These are phyloP conservation scores for Tulasnella sp. DNA, from an alignment of 768 basidiomycete genomes.

Conservation along the genomic window DNA sequence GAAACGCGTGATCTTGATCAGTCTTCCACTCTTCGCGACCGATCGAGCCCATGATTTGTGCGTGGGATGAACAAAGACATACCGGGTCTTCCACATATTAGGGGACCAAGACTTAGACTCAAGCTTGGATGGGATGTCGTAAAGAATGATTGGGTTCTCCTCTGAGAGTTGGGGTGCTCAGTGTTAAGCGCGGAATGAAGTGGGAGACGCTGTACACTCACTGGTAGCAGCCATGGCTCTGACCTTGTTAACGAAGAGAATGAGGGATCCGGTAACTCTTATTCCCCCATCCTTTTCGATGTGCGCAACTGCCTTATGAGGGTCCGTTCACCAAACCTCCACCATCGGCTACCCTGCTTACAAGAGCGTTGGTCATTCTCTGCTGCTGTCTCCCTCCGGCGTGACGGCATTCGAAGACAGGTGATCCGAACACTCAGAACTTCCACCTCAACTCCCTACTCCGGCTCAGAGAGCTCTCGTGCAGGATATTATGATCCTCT, in stretches of 20 bases:
- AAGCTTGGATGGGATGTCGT: slow-evolving; percentile 26
- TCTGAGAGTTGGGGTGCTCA: neutral
- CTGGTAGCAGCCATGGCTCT: neutral
- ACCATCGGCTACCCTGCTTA: neutral
- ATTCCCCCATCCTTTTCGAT: neutral
- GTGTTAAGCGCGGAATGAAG: neutral
- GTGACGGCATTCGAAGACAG: neutral
- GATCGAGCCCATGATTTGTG: too few relatives aligned
- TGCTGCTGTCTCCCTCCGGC: neutral
- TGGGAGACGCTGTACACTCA: neutral
- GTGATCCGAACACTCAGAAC: neutral
- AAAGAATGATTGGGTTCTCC: slow-evolving; percentile 20
- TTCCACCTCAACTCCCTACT: neutral
- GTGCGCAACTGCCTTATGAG: neutral
- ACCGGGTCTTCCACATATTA: slow-evolving; percentile 27
- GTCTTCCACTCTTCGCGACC: too few relatives aligned
- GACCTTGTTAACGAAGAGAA: neutral
- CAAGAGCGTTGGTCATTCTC: neutral
- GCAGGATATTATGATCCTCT: neutral
- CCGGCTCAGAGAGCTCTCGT: neutral
- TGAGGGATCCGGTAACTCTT: neutral
- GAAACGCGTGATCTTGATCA: neutral
- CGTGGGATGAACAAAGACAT: neutral
- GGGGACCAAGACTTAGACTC: neutral
- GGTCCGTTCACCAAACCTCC: neutral